These are phyloP conservation scores for Stagonosporopsis tanaceti DNA, from an alignment of 2,329 filamentous ascomycete species.

Conservation along the genomic window DNA sequence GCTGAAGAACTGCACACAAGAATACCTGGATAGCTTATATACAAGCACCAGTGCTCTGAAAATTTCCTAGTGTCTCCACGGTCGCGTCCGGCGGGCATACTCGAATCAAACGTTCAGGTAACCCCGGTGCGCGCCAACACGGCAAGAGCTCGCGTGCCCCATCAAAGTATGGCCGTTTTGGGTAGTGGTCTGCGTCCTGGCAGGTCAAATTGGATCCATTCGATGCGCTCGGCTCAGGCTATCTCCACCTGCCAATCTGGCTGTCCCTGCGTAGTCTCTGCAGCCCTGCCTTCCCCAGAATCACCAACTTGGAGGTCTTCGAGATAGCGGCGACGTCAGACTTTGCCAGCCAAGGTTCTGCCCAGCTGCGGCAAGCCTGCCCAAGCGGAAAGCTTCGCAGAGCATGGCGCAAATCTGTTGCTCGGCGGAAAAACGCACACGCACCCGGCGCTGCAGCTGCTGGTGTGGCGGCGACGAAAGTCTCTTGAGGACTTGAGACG, in stretches of 20 bases:
- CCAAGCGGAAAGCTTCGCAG: conserved; percentile 22
- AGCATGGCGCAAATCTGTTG: conserved; percentile 7
- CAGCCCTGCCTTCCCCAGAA: conserved; percentile 21
- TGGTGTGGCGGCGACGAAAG: conserved; percentile 14
- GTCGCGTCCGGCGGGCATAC: conserved; percentile 28
- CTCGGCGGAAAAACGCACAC: conserved; percentile 5
- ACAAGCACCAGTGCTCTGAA: conserved; percentile 24
- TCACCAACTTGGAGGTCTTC: background rate
- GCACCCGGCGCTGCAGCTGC: conserved; percentile 7
- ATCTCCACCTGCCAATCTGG: conserved; percentile 10
- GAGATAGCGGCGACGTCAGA: conserved; percentile 2
- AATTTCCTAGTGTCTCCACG: conserved; percentile 32
- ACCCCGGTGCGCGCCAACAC: conserved; percentile 11
- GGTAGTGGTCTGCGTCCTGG: conserved; percentile 11
- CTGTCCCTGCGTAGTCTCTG: background rate
- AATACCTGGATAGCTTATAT: conserved; percentile 27
- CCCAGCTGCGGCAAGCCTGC: conserved; percentile 20
- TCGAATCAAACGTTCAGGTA: conserved; percentile 19
- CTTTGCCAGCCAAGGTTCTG: conserved; percentile 13
- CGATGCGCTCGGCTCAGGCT: conserved; percentile 5
- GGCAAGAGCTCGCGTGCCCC: conserved; percentile 17
- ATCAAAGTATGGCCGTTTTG: conserved; percentile 4
- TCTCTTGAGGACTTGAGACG: conserved; percentile 4
- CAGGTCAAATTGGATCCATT: conserved; percentile 8
- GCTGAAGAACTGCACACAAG: conserved; percentile 3